Evolutionary conservation across 225 moss, liverwort and hornwort genomes (phyloP).

Genomic region (Pseudisothecium myosuroides): DNA sequence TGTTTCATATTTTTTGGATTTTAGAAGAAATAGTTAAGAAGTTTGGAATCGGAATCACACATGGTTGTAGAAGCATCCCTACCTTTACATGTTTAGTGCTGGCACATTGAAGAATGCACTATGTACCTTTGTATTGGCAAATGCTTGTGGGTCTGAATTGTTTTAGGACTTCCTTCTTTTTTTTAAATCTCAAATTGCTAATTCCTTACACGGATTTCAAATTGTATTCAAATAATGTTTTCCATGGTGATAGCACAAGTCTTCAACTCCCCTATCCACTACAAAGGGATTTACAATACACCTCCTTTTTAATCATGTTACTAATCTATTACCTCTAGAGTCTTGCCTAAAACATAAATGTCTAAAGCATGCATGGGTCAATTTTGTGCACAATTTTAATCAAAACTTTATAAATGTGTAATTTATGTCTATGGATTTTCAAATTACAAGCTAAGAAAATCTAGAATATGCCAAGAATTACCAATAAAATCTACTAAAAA

Average conservation of each 20-base stretch:
- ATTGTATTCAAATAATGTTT: neutral
- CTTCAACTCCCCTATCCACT: neutral
- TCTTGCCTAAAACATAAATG: neutral
- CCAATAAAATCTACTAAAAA: neutral
- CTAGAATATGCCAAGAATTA: neutral
- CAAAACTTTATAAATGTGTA: neutral
- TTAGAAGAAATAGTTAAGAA: neutral
- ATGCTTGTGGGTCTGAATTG: neutral
- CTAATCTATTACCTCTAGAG: neutral
- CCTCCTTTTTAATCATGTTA: neutral
- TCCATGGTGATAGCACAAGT: neutral
- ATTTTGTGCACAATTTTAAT: neutral
- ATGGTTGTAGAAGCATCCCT: neutral
- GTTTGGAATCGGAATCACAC: neutral
- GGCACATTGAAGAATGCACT: neutral
- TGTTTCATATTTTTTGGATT: neutral
- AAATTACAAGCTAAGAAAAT: neutral
- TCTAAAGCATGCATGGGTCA: neutral
- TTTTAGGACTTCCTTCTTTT: neutral
- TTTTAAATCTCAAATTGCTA: neutral
- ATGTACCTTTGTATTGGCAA: neutral
- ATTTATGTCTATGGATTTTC: fast-evolving
- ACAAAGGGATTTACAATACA: neutral
- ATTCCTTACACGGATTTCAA: neutral
- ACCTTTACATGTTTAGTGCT: neutral